These are phyloP conservation scores for Phaeosphaeria sp. DNA, from an alignment of 2,329 filamentous ascomycete genomes.

Conservation along the genomic window DNA sequence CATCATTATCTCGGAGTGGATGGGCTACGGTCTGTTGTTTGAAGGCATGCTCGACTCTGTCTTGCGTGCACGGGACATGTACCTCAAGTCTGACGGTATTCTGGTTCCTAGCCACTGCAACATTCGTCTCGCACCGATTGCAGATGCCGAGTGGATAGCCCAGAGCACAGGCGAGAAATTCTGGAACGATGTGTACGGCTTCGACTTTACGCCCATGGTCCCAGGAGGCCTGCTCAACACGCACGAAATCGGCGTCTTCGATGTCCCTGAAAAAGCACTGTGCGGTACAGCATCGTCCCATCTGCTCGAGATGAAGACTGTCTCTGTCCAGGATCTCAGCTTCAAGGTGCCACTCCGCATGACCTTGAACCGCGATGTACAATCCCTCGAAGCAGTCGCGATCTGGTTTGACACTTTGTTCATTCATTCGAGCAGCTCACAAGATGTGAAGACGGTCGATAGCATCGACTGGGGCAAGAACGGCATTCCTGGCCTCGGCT, in stretches of 20 bases:
- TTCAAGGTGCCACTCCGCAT: constrained; percentile 75
- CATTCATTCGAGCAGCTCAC: constrained; percentile 59
- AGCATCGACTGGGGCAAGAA: constrained; percentile 67
- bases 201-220: constrained; percentile 92
- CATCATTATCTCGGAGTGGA: constrained; percentile 97
- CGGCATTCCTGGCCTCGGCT: constrained; percentile 71
- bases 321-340: constrained; percentile 73
- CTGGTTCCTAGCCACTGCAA: constrained; percentile 87
- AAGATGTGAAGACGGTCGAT: constrained; percentile 51
- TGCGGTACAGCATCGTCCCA: constrained; percentile 70
- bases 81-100: constrained; percentile 79
- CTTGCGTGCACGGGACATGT: constrained; percentile 84
- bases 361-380: constrained; percentile 66
- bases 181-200: constrained; percentile 93
- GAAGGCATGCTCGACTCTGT: constrained; percentile 97
- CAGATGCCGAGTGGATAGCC: constrained; percentile 77
- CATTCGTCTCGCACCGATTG: constrained; percentile 80
- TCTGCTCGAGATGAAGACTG: constrained; percentile 77
- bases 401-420: constrained; percentile 98
- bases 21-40: constrained; percentile 93
- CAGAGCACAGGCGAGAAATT: constrained; percentile 74
- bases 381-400: constrained; percentile 82
- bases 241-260: constrained; percentile 41
- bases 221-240: constrained; percentile 79
- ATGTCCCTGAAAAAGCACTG: constrained; percentile 36